These are phyloP conservation scores for Nadsonia fulvescens DNA, from an alignment of 805 yeast species.

Conservation along the genomic window DNA sequence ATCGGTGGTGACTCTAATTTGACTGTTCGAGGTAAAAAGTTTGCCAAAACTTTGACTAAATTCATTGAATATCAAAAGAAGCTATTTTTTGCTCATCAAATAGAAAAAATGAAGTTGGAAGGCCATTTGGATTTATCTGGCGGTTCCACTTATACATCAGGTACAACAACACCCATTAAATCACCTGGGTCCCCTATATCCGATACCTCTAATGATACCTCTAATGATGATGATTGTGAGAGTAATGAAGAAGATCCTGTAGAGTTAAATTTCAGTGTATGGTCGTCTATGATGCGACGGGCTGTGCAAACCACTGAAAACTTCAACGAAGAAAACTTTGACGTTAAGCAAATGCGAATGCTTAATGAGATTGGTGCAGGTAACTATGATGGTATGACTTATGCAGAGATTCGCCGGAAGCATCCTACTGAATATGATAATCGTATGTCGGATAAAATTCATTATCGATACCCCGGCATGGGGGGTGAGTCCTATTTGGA, in stretches of 20 bases:
- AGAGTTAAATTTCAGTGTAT: constrained; percentile 71
- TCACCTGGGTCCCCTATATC: constrained; percentile 9
- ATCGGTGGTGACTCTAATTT: constrained; percentile 85
- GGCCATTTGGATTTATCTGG: too few relatives aligned
- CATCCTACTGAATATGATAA: constrained; percentile 67
- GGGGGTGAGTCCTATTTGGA: constrained; percentile 95
- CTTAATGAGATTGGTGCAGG: constrained; percentile 91
- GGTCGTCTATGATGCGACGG: constrained; percentile 79
- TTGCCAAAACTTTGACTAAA: constrained; percentile 50
- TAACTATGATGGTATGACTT: constrained; percentile 80
- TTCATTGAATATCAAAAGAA: constrained; percentile 57
- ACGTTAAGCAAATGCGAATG: constrained; percentile 80
- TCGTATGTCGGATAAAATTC: constrained; percentile 57
- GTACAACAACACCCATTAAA: constrained; percentile 20
- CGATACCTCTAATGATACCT: too few relatives aligned
- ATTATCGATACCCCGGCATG: constrained; percentile 91
- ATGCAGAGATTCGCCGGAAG: constrained; percentile 56
- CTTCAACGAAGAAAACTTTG: constrained; percentile 58
- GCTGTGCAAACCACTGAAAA: constrained; percentile 60
- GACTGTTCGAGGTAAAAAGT: constrained; percentile 62
- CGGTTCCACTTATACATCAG: constrained; percentile 24
- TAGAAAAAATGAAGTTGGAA: too few relatives aligned
- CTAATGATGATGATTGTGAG: constrained; percentile 27
- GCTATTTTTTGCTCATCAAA: constrained; percentile 47
- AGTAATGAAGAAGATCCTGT: too few relatives aligned